Percentiles rank a stretch among this genome's conserved stretches.
These are phyloP conservation scores for Wickerhamiella siamensis DNA, from an alignment of 805 yeast species.

Conservation along the genomic window DNA sequence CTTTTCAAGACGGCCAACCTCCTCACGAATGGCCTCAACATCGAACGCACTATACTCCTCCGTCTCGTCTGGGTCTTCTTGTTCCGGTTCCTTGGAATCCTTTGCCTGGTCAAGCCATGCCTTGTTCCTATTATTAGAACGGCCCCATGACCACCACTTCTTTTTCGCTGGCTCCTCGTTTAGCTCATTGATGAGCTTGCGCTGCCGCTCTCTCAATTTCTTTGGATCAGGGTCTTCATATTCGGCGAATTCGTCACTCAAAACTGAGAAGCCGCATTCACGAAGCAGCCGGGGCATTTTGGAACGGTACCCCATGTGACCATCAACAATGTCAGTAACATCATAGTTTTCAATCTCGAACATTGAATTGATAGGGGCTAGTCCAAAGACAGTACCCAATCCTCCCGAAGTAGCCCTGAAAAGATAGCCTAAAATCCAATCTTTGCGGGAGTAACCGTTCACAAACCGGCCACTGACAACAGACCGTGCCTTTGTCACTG, in stretches of 20 bases:
- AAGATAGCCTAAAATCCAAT: constrained; percentile 90
- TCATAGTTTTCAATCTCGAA: constrained; percentile 59
- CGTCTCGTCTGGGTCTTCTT: constrained; percentile 27
- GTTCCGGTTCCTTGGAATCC: constrained; percentile 14
- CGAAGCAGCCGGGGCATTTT: constrained; percentile 75
- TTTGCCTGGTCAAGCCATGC: constrained; percentile 42
- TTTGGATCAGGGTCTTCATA: constrained; percentile 94
- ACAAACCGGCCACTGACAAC: constrained; percentile 82
- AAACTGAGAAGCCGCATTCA: constrained; percentile 59
- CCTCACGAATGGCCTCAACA: constrained; percentile 27
- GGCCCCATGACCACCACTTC: constrained; percentile 26
- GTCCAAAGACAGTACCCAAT: constrained; percentile 76
- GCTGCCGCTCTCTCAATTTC: constrained; percentile 56
- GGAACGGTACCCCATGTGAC: constrained; percentile 95
- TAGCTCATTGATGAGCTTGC: constrained; percentile 69
- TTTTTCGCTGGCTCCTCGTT: constrained; percentile 23
- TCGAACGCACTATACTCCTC: constrained; percentile 32
- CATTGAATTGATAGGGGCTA: constrained; percentile 45
- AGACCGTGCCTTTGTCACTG: constrained; percentile 61
- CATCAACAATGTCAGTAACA: constrained; percentile 75
- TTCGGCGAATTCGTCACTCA: constrained; percentile 84
- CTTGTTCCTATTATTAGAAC: constrained; percentile 30
- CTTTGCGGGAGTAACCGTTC: constrained; percentile 81
- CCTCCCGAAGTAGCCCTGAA: constrained; percentile 96
- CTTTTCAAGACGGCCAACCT: constrained; percentile 23